Evolutionary conservation across 2,329 filamentous ascomycete genomes (phyloP).

Genomic region (Cladosporium sp.): DNA sequence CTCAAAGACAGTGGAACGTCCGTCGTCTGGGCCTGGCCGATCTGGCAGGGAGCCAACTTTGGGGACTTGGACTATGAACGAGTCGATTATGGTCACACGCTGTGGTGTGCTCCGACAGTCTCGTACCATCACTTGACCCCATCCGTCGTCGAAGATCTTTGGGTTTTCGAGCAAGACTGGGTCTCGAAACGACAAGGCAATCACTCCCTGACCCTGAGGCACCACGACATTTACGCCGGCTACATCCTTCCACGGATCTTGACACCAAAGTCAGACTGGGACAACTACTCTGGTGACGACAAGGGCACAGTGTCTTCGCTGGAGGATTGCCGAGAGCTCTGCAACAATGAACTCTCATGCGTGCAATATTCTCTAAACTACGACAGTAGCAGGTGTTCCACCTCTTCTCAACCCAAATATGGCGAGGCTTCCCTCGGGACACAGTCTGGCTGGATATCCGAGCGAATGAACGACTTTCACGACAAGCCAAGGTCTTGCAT

Average conservation of each 20-base stretch:
- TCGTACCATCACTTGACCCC: conserved; percentile 26
- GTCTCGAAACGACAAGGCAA: conserved; percentile 12
- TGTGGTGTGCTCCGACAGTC: conserved; percentile 28
- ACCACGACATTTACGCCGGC: conserved; percentile 21
- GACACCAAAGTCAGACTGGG: conserved; percentile 19
- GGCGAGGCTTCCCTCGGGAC: conserved; percentile 18
- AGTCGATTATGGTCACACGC: conserved; percentile 18
- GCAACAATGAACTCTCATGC: conserved; percentile 17
- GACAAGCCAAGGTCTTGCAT: not conserved
- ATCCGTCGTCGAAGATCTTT: conserved; percentile 20
- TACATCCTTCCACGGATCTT: conserved; percentile 22
- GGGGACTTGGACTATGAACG: conserved; percentile 23
- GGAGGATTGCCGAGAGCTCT: conserved; percentile 21
- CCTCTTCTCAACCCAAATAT: conserved; percentile 14
- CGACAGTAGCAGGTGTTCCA: conserved; percentile 14
- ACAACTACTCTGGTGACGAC: conserved; percentile 23
- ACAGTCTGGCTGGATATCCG: conserved; percentile 23
- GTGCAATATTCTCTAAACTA: conserved; percentile 20
- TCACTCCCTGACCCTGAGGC: conserved; percentile 15
- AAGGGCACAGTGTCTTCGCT: conserved; percentile 12
- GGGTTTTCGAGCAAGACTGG: conserved; percentile 28
- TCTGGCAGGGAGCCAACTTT: conserved; percentile 24
- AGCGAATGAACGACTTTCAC: conserved; percentile 15
- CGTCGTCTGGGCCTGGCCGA: conserved; percentile 24
- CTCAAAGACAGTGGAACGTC: conserved; percentile 22